Base-by-base conservation (phyloP, 176 grass and related monocot species). In the Cenchrus americanus region DNA sequence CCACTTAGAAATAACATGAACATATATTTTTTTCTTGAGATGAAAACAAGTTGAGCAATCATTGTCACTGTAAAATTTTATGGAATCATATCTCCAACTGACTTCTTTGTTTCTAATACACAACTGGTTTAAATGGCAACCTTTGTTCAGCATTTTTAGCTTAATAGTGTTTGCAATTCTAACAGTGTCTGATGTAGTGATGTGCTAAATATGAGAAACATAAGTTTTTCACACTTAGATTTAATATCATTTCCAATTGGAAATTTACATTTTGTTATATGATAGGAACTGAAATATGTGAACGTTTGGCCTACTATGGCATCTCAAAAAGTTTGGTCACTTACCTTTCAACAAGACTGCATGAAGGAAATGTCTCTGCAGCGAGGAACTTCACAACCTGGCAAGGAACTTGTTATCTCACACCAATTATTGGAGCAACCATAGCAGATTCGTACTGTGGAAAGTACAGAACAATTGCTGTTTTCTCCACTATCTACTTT, bases 381-480 rank as follows among this genome's bases (percentile, higher is more conserved):
- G 92, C 92, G 0, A 91, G 92, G 87, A 94, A 89, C 68, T 86
- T 94, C 53, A 92, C 89, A 11, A 94, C 87, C 66, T 94, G 92
- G 92, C 87, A 89, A 92, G 92, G 92, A 85, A 94, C 92, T 82
- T 94, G 92, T 86, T 94, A 94, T 80, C 84, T 94, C 34, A 94
- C 84, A 44, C 92, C 92, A 65, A 82, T 94, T 62, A 83, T 94
- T 83, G 92, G 92, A 76, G 92, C 92, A 58, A 85, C 80, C 57
- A 73, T 94, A 70, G 92, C 92, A 52, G 92, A 94, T 92, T 89
- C 87, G 46, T 89, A 87, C 62, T 94, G 87, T 89, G 92, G 92
- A 61, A 94, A 87, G 69, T 92, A 94, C 82, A 77, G 62, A 43
- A 94, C 87, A 26, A 94, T 94, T 85, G 84, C 87, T 62, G 82